Conservation (phyloP, 2,329 filamentous ascomycete species). For the Fusarium temperatum region DNA sequence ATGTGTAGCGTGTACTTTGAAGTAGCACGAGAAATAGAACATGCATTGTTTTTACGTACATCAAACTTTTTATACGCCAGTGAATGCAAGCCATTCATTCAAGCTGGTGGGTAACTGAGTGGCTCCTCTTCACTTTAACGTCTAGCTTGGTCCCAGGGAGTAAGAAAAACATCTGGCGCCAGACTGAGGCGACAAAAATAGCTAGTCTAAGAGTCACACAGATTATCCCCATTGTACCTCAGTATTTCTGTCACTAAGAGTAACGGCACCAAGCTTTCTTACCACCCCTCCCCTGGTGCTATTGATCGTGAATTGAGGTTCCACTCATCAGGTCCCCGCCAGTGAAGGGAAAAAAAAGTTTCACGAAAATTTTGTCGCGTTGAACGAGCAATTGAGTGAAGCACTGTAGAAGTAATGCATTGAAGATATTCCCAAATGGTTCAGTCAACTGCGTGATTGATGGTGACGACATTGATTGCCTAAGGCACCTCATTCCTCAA, state of each 20-base stretch:
- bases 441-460: background rate
- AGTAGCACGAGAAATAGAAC: rapidly evolving
- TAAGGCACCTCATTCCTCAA: conserved; percentile 5
- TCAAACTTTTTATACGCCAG: background rate
- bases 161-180: background rate
- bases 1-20: rapidly evolving
- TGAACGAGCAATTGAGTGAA: background rate
- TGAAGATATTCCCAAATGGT: background rate
- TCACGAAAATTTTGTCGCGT: background rate
- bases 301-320: background rate
- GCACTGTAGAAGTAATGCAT: background rate
- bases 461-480: conserved; percentile 21
- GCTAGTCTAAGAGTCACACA: rapidly evolving
- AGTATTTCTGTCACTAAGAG: rapidly evolving
- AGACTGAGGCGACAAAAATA: rapidly evolving
- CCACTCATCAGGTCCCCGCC: background rate
- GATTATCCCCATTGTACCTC: rapidly evolving
- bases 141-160: rapidly evolving
- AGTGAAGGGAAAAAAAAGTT: background rate
- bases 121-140: background rate
- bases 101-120: background rate
- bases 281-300: background rate
- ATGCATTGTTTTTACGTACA: background rate
- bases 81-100: background rate
- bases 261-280: background rate